Evolutionary conservation across 805 yeast species (phyloP).

Genomic region (Metschnikowia corniflorae): DNA sequence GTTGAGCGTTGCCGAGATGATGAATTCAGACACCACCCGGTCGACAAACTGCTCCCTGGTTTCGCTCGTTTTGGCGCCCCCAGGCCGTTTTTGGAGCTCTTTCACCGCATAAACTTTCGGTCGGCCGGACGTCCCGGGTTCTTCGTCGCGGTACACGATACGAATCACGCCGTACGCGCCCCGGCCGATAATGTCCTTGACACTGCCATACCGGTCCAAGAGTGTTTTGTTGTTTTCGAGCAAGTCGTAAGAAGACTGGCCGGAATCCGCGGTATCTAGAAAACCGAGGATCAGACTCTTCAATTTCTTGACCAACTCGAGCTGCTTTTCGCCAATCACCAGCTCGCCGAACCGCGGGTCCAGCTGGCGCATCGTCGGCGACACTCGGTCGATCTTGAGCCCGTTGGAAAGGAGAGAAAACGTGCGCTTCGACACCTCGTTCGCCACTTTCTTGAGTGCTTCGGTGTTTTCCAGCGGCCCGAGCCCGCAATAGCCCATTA

Average conservation of each 20-base stretch:
- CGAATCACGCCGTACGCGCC: constrained; percentile 49
- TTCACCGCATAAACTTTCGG: constrained; percentile 30
- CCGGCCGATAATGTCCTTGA: constrained; percentile 38
- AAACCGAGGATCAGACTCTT: constrained; percentile 18
- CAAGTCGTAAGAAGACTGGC: constrained; percentile 2
- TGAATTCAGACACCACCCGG: constrained; percentile 85
- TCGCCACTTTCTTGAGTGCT: constrained; percentile 22
- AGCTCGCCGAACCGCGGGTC: constrained; percentile 21
- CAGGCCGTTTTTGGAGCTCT: constrained; percentile 25
- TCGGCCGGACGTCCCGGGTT: not conserved
- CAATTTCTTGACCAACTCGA: constrained; percentile 22
- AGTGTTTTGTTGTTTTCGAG: constrained; percentile 23
- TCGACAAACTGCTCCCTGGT: constrained; percentile 49
- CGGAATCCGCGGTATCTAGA: constrained; percentile 10
- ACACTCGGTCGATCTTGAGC: constrained; percentile 24
- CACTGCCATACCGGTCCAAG: constrained; percentile 32
- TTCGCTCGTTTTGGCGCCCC: constrained; percentile 19
- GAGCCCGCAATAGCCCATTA: constrained; percentile 38
- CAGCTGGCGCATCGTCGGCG: constrained; percentile 18
- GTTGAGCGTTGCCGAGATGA: constrained; percentile 73
- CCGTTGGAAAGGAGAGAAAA: constrained; percentile 25
- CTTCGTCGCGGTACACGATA: constrained; percentile 27
- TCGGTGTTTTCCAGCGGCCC: constrained; percentile 16
- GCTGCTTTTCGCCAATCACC: constrained; percentile 29
- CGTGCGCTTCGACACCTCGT: constrained; percentile 33